Evolutionary conservation across 2,329 filamentous ascomycete species (phyloP).

Genomic region (Colletotrichum spinosum): DNA sequence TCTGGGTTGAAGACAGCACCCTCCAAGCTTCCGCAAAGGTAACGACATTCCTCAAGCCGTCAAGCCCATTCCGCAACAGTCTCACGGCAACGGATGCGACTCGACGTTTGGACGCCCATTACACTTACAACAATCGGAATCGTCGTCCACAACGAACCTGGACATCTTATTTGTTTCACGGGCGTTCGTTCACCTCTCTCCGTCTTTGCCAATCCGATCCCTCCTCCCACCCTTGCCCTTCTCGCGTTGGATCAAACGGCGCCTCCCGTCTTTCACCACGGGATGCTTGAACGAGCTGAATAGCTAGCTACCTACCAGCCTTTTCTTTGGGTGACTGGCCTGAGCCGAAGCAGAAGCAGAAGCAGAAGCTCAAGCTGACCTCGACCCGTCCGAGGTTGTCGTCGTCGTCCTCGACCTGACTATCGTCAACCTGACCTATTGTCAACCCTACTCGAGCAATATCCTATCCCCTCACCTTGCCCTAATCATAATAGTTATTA

Average conservation of each 20-base stretch:
- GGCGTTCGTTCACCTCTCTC: conserved; percentile 5
- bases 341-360: too few relatives aligned
- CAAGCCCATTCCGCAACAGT: conserved; percentile 31
- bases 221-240: not conserved
- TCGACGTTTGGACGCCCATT: not conserved
- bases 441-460: not conserved
- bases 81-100: conserved; percentile 28
- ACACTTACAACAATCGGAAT: not conserved
- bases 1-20: conserved; percentile 21
- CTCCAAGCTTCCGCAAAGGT: conserved; percentile 9
- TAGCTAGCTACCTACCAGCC: conserved; percentile 19
- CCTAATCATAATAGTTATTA: not conserved
- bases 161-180: conserved; percentile 10
- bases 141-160: conserved; percentile 8
- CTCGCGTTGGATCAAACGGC: conserved; percentile 27
- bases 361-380: too few relatives aligned
- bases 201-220: conserved; percentile 11
- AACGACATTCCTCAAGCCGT: conserved; percentile 30
- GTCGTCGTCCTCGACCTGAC: not conserved
- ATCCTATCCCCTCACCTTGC: not conserved
- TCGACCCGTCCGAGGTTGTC: too few relatives aligned
- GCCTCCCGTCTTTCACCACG: conserved; percentile 19
- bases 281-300: conserved; percentile 25
- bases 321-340: not conserved
- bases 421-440: too few relatives aligned